Evolutionary conservation across 371 early-diverging fungal genomes (phyloP).

Genomic region (Apophysomyces elegans): DNA sequence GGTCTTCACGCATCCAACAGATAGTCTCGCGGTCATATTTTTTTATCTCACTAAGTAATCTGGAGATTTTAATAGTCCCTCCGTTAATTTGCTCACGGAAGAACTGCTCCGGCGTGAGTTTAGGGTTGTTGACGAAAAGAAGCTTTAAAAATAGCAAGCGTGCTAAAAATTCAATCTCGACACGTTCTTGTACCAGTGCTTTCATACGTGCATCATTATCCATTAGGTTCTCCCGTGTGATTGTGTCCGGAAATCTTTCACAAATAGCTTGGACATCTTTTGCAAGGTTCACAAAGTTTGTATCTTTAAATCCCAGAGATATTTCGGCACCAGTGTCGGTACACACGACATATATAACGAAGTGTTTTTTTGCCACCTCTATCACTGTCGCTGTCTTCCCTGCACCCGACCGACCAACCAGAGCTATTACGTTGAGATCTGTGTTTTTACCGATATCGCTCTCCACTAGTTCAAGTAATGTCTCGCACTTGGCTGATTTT

Average conservation of each 20-base stretch:
- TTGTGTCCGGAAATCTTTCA: not conserved
- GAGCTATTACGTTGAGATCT: constrained; percentile 19
- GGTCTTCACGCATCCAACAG: not conserved
- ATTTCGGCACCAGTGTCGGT: constrained; percentile 9
- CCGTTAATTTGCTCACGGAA: constrained; percentile 31
- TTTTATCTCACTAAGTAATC: not conserved
- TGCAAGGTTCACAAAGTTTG: not conserved
- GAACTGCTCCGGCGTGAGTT: constrained; percentile 24
- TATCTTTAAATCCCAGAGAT: not conserved
- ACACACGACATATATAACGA: constrained; percentile 23
- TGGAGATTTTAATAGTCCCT: constrained; percentile 13
- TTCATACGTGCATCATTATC: not conserved
- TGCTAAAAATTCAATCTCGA: constrained; percentile 22
- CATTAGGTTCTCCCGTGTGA: not conserved
- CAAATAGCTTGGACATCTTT: not conserved
- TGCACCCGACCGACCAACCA: constrained; percentile 26
- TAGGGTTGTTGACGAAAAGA: constrained; percentile 19
- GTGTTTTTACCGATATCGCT: not conserved
- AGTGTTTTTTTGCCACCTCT: constrained; percentile 23
- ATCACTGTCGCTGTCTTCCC: constrained; percentile 31
- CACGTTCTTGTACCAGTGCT: not conserved
- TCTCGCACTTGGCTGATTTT: constrained; percentile 9
- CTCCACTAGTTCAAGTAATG: not conserved
- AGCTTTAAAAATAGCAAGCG: constrained; percentile 19
- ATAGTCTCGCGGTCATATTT: not conserved